Evolutionary conservation across 805 yeast genomes (phyloP).

Genomic region (Yarrowia sp.): DNA sequence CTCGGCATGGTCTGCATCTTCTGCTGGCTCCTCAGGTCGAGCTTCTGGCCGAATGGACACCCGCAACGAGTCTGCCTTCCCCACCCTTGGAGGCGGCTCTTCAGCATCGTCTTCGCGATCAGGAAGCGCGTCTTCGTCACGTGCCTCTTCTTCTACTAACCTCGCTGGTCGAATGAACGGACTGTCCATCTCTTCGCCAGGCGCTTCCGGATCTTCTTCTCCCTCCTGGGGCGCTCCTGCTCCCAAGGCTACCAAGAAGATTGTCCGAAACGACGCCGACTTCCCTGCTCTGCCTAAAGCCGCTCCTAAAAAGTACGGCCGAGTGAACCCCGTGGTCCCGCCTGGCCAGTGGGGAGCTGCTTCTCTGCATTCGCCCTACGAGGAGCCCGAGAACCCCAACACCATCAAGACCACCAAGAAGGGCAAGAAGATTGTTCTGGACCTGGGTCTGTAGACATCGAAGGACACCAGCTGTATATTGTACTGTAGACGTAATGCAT

Average conservation of each 20-base stretch:
- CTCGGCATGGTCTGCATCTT: constrained; percentile 29
- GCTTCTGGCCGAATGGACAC: constrained; percentile 21
- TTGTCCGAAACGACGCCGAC: constrained; percentile 40
- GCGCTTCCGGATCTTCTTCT: background rate
- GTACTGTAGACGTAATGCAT: constrained; percentile 21
- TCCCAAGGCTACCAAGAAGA: constrained; percentile 27
- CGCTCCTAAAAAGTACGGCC: constrained; percentile 28
- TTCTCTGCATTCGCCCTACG: constrained; percentile 5
- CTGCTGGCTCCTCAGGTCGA: constrained; percentile 1
- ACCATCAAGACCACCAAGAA: constrained; percentile 27
- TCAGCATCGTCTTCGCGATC: constrained; percentile 20
- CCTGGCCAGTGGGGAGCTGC: constrained; percentile 32
- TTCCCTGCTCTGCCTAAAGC: constrained; percentile 41
- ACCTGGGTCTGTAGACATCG: constrained; percentile 13
- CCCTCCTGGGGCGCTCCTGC: constrained; percentile 33
- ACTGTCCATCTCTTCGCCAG: constrained; percentile 22
- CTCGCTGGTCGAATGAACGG: constrained; percentile 40
- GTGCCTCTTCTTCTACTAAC: constrained; percentile 20
- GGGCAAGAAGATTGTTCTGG: constrained; percentile 38
- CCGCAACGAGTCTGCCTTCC: constrained; percentile 29
- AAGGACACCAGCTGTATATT: background rate
- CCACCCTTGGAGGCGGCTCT: constrained; percentile 27
- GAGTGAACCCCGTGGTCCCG: constrained; percentile 35
- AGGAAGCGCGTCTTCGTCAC: constrained; percentile 21
- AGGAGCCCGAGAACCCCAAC: constrained; percentile 39